Evolutionary conservation across 768 basidiomycete genomes (phyloP).

Genomic region (Hygrocybe coccinea): DNA sequence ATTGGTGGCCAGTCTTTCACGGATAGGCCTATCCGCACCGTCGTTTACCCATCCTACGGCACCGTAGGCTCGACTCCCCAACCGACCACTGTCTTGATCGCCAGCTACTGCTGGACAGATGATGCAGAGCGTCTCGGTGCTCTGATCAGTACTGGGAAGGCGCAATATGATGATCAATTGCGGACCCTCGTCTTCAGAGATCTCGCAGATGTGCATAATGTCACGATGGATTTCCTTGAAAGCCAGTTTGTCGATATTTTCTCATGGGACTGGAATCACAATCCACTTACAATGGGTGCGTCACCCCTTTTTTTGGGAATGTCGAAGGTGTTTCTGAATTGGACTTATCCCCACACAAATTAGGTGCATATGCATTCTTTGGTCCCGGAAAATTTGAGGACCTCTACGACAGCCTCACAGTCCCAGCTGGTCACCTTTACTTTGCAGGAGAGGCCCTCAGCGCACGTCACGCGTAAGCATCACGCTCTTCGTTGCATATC

Average conservation of each 20-base stretch:
- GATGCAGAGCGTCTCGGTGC: conserved; percentile 37
- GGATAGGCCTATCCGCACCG: conserved; percentile 37
- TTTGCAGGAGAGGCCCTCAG: conserved; percentile 39
- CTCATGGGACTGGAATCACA: conserved; percentile 33
- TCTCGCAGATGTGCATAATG: conserved; percentile 27
- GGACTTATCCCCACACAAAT: conserved; percentile 2
- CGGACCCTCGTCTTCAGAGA: conserved; percentile 28
- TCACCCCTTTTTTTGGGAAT: too few relatives aligned
- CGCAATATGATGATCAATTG: conserved; percentile 19
- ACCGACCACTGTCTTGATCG: conserved; percentile 32
- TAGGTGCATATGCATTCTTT: conserved; percentile 40
- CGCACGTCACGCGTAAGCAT: conserved; percentile 29
- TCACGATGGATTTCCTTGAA: conserved; percentile 16
- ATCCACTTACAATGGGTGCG: conserved; percentile 33
- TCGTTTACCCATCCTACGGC: conserved; percentile 44
- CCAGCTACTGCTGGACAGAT: conserved; percentile 38
- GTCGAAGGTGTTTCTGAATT: neutral
- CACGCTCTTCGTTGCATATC: too few relatives aligned
- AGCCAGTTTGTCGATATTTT: conserved; percentile 19
- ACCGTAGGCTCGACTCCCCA: neutral
- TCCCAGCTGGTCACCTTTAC: conserved; percentile 30
- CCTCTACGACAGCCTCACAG: conserved; percentile 28
- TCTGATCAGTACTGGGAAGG: conserved; percentile 22
- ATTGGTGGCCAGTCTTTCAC: conserved; percentile 41
- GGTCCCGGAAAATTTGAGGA: conserved; percentile 36